phyloP scores from a whole-genome alignment of 2,329 filamentous ascomycete species.

The Sphaerulina vaccinii region DNA sequence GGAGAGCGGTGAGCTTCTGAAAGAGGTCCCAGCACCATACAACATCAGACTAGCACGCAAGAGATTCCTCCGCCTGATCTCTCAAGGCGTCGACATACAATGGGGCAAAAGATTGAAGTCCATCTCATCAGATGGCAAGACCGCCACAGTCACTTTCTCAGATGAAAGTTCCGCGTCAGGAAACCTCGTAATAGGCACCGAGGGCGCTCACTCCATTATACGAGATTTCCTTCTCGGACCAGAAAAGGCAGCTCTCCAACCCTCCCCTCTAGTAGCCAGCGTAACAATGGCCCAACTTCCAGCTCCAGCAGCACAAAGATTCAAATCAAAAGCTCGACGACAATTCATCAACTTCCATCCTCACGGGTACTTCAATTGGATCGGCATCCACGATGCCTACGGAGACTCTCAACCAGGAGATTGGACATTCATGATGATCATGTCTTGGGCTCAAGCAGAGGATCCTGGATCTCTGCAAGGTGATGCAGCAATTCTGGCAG shows the following conservation, averaged over 20 bases:
- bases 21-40: constrained; percentile 18
- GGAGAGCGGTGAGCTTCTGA: constrained; percentile 18
- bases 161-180: constrained; percentile 28
- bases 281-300: constrained; percentile 21
- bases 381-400: constrained; percentile 23
- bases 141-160: constrained; percentile 27
- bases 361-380: constrained; percentile 24
- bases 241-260: constrained; percentile 12
- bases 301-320: constrained; percentile 13
- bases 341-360: constrained; percentile 23
- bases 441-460: constrained; percentile 19
- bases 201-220: constrained; percentile 36
- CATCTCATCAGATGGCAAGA: constrained; percentile 14
- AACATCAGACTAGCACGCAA: constrained; percentile 24
- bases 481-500: constrained; percentile 15
- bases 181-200: constrained; percentile 32
- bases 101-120: constrained; percentile 15
- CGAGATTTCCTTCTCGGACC: constrained; percentile 19
- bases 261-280: constrained; percentile 20
- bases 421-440: constrained; percentile 26
- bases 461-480: constrained; percentile 1
- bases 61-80: constrained; percentile 20
- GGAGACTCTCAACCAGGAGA: constrained; percentile 13
- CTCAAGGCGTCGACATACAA: constrained; percentile 18
- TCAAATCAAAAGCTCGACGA: constrained; percentile 15